Base-by-base conservation (phyloP, 129 eudicot genomes). In the Gnaphalium uliginosum region DNA sequence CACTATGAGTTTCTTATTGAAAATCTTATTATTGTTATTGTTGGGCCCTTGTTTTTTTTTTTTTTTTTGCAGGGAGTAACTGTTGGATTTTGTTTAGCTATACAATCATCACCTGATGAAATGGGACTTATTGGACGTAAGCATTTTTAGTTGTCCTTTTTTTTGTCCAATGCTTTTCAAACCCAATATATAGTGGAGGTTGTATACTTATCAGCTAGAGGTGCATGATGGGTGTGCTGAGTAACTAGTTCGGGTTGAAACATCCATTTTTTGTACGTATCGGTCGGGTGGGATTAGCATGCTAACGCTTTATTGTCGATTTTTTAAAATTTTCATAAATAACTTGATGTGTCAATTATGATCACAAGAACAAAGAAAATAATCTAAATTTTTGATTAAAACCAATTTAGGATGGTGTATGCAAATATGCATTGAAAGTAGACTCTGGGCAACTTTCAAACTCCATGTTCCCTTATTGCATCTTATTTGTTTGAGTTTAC, bases 41-140 rank as follows among this genome's bases (percentile, higher is more conserved):
- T 46, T 30, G 70, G 33, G 48, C 23, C 68, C n/a, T n/a, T n/a
- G n/a, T n/a, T n/a, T n/a, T n/a, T n/a, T n/a, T n/a, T n/a, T 23
- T 58, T 79, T 4, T 50, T 77, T 43, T 73, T 87, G 81, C 88
- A 95, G 99, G 99, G 89, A 92, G 95, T 85, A 80, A 76, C 87
- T 46, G 79, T 74, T 62, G 97, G 96, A 78, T 89, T 85, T 83
- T 95, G 99, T 91, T 87, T 95, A 80, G 96, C 97, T 54, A 58
- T 95, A 77, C 84, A 90, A 71, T 78, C 86, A 22, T 56, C 83
- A 17, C 96, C 81, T 21, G 82, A 22, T 58, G 88, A 87, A 54
- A 72, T 87, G 13, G 97, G 89, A 66, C 77, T 87, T 68, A 86
- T 95, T 84, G 99, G 99, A 82, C 99, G 99, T 95, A 84, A 88